Evolutionary conservation across 192 early-diverging fungal genomes (phyloP).

Genomic region (Pilaira anomala): DNA sequence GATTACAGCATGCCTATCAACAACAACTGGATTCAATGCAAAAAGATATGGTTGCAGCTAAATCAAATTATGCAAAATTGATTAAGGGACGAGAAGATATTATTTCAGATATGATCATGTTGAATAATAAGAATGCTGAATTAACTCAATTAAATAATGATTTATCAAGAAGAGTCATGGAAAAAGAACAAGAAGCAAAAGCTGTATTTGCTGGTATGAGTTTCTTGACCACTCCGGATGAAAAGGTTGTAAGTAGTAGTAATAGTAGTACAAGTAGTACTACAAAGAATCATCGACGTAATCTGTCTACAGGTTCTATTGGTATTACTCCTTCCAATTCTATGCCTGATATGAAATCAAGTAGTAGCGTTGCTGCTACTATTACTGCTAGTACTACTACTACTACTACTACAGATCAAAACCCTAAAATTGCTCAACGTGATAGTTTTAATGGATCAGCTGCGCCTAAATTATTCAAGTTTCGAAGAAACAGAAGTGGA

Average conservation of each 20-base stretch:
- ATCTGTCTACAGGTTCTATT: conserved; percentile 7
- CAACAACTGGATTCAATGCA: conserved; percentile 46
- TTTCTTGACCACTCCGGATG: conserved; percentile 10
- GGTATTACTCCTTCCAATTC: neutral
- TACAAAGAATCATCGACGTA: conserved; percentile 1
- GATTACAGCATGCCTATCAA: conserved; percentile 38
- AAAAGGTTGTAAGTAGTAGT: neutral
- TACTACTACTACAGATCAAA: no score
- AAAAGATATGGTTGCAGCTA: conserved; percentile 40
- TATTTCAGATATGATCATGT: conserved; percentile 46
- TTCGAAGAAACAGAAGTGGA: conserved; percentile 48
- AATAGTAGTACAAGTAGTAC: neutral
- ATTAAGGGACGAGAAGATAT: conserved; percentile 46
- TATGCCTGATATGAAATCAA: neutral
- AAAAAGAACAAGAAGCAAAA: conserved; percentile 39
- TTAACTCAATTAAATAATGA: conserved; percentile 56
- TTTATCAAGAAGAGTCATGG: conserved; percentile 42
- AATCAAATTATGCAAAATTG: conserved; percentile 39
- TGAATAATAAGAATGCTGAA: conserved; percentile 54
- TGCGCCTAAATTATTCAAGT: conserved; percentile 53
- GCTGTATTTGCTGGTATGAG: conserved; percentile 35
- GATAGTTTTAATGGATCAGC: conserved; percentile 39
- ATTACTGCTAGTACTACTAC: no score
- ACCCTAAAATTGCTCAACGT: conserved; percentile 28
- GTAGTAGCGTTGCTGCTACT: neutral